A percentile compares a stretch with the other conserved stretches of the same genome.
phyloP scores from a whole-genome alignment of 768 basidiomycete genomes.

The Podaxis sp. region DNA sequence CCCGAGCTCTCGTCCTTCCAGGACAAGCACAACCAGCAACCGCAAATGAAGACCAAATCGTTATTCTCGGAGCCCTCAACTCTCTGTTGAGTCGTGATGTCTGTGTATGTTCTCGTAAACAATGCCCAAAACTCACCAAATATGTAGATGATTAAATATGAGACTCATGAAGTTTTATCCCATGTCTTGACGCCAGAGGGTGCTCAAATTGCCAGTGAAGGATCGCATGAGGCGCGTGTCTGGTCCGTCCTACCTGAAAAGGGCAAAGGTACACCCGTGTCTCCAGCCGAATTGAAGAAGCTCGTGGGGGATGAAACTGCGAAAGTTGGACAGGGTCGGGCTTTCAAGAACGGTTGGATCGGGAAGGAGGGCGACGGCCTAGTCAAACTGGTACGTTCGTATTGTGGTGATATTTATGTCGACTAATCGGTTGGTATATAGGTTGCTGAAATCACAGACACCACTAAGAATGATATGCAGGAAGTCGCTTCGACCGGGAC shows the following conservation, averaged over 20 bases:
- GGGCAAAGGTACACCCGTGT: constrained; percentile 67
- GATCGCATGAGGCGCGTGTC: constrained; percentile 94
- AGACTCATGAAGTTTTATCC: constrained; percentile 70
- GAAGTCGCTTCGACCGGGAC: constrained; percentile 75
- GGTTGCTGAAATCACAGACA: constrained; percentile 67
- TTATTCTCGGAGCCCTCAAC: constrained; percentile 88
- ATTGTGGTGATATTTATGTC: constrained; percentile 9
- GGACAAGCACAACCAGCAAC: constrained; percentile 55
- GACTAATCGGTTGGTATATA: constrained; percentile 27
- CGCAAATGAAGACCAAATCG: constrained; percentile 76
- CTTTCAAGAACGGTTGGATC: constrained; percentile 98
- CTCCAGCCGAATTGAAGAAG: constrained; percentile 66
- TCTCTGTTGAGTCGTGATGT: constrained; percentile 86
- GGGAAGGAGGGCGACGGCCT: constrained; percentile 86
- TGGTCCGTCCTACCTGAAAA: constrained; percentile 80
- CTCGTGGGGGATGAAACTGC: constrained; percentile 83
- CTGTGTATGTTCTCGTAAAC: constrained; percentile 22
- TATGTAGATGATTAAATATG: constrained; percentile 78
- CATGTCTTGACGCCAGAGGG: constrained; percentile 86
- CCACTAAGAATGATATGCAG: constrained; percentile 69
- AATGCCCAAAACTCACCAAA: constrained; percentile 4
- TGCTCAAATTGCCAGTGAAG: constrained; percentile 66
- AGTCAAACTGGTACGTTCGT: constrained; percentile 66
- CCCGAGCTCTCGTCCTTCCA: constrained; percentile 65
- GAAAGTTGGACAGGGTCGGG: constrained; percentile 92